Base-by-base conservation (phyloP, 768 basidiomycete genomes). In the Hygrophorus pudorinus region DNA sequence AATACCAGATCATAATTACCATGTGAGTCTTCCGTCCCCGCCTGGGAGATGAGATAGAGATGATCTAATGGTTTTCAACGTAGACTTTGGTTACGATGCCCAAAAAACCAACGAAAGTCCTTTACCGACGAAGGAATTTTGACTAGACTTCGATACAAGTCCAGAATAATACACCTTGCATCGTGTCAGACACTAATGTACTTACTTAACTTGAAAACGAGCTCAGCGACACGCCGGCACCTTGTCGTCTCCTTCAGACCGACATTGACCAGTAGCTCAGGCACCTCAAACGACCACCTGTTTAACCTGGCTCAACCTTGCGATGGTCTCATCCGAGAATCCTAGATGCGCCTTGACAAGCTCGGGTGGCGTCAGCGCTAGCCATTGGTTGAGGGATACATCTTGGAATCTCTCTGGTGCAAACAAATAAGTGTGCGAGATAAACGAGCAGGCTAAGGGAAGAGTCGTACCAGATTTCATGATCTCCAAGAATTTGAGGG, bases 41-140 rank as follows among this genome's bases (percentile, higher is more conserved):
- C n/a, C n/a, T n/a, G n/a, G n/a, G n/a, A n/a, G n/a, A n/a, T n/a
- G n/a, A n/a, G n/a, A n/a, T n/a, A n/a, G n/a, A n/a, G n/a, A n/a
- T n/a, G n/a, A n/a, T n/a, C n/a, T n/a, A n/a, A n/a, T n/a, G n/a
- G n/a, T n/a, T n/a, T n/a, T n/a, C n/a, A n/a, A n/a, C n/a, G n/a
- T n/a, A 94, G 89, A 93, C 91, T 14, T 86, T 98, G 88, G 92
- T 97, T 54, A 85, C 87, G 38, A 79, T 89, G 67, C 92, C 93
- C 37, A 79, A 82, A 57, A 64, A 70, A 51, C 82, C 83, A 7
- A 71, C 79, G 51, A 65, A 65, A 40, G 72, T 88, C 47, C 65
- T 69, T 34, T 88, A 81, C 59, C 76, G 84, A 51, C 72, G 83
- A 54, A 74, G 85, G 53, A 67, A 71, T 14, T 70, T 73, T 45